Base-by-base conservation (phyloP, 768 basidiomycete species). In the Xerocomellus intermedius region DNA sequence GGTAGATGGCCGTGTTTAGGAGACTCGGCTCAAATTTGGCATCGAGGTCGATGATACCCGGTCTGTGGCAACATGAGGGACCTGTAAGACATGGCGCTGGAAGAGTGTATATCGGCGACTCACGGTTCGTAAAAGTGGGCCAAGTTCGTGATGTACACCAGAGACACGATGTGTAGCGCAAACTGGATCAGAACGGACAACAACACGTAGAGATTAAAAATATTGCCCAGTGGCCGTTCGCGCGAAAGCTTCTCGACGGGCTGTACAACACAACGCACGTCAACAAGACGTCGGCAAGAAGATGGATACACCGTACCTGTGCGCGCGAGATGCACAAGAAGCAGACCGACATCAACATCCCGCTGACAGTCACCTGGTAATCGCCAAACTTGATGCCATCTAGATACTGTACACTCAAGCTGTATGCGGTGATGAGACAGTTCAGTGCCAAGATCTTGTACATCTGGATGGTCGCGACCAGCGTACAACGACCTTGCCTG, bases 351-450 rank as follows among this genome's bases (percentile, higher is more conserved):
- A 99, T 97, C 67, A 98, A 77, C 69, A 70, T 70, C 21, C 97
- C 97, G 1, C 91, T 97, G 56, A 99, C 86, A 2, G 96, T 98
- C 33, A 97, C 89, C 68, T 99, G 96, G 69, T 99, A 99, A 69
- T 99, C 97, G 14, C 97, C 97, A 72, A 95, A 98, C 73, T 98
- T 98, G 80, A 99, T 98, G 19, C 97, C 97, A 60, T 98, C 96
- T 2, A 99, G 79, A 67, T 99, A 98, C 71, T 96, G 95, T 30
- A 98, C 97, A 62, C 91, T 94, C 57, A 98, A 78, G 69, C 92
- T 95, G 75, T 96, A 98, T n/a, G 97, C 97, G 4, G 95, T 96
- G 73, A 98, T 99, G 39, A 99, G 78, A 67, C 97, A 98, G 69
- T 98, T 99, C 52, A 99, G 76, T 1, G 96, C 97, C 36, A 99